Conservation (phyloP, 345 rosid genomes). For the Eucalyptus cloeziana region DNA sequence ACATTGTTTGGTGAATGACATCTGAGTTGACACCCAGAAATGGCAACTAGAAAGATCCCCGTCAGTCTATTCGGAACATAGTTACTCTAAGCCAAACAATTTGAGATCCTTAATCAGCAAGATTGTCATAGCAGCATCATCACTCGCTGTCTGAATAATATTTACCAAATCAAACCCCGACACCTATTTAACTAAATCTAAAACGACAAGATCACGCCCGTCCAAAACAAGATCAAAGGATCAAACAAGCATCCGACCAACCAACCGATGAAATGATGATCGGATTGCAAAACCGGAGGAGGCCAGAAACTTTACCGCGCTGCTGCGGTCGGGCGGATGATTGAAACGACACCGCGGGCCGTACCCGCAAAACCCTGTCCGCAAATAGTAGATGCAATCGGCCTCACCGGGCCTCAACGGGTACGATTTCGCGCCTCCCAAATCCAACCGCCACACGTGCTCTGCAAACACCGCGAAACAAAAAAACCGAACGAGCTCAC, state of each 20-base stretch:
- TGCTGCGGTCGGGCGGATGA: slow-evolving; percentile 78
- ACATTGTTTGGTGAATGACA: not conserved
- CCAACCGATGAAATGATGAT: not conserved
- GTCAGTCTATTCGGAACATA: not conserved
- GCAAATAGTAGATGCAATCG: slow-evolving; percentile 69
- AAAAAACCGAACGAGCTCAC: not conserved
- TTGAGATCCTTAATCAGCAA: not conserved
- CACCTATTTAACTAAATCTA: not conserved
- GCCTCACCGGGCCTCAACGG: slow-evolving; percentile 72
- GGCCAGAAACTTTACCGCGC: slow-evolving; percentile 30
- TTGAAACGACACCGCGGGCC: slow-evolving; percentile 93
- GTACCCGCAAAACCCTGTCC: slow-evolving; percentile 79
- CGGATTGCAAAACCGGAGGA: not conserved
- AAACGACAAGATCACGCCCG: not conserved
- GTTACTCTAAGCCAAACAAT: not conserved
- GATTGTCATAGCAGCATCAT: not conserved
- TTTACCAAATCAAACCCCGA: not conserved
- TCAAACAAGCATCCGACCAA: not conserved
- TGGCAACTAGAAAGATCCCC: not conserved
- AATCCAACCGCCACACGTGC: slow-evolving; percentile 49
- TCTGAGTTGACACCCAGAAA: not conserved
- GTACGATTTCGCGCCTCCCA: slow-evolving; percentile 40
- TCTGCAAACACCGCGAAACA: slow-evolving; percentile 29
- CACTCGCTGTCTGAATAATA: not conserved
- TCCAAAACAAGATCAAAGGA: not conserved